Evolutionary conservation across 257 asterid genomes (phyloP).

Genomic region (Ocimum tenuiflorum): DNA sequence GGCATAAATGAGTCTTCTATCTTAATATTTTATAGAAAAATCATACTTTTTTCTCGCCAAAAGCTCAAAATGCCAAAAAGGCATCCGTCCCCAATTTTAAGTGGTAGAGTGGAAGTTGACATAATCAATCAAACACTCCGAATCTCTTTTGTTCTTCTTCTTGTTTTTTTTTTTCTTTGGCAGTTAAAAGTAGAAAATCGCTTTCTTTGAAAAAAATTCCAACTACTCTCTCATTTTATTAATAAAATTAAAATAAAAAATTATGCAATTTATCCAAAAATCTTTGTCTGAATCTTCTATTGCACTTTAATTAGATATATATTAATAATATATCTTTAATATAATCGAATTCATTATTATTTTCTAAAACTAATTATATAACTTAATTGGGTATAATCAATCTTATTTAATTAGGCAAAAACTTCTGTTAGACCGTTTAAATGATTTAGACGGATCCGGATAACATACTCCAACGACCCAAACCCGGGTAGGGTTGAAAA

Average conservation of each 20-base stretch:
- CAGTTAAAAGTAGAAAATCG: background rate
- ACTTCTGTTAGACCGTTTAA: too few relatives aligned
- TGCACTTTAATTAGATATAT: too few relatives aligned
- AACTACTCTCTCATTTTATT: background rate
- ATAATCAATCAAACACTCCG: background rate
- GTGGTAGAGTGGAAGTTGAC: constrained; percentile 11
- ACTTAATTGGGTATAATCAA: too few relatives aligned
- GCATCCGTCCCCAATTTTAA: background rate
- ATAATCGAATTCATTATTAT: too few relatives aligned
- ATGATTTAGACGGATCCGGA: too few relatives aligned
- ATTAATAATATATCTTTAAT: too few relatives aligned
- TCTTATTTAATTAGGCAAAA: too few relatives aligned
- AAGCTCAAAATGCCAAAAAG: background rate
- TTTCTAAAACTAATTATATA: too few relatives aligned
- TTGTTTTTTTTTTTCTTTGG: background rate
- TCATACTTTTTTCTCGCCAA: background rate
- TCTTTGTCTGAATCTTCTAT: background rate
- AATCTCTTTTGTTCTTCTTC: background rate
- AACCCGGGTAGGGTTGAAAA: too few relatives aligned
- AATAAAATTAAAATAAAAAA: background rate
- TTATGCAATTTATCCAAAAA: background rate
- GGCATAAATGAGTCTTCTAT: background rate
- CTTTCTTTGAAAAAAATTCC: background rate
- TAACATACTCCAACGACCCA: too few relatives aligned
- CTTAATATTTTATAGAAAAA: background rate